A percentile compares a stretch with the other conserved stretches of the same genome.
Evolutionary conservation across 192 early-diverging fungal genomes (phyloP).

Genomic region (Coemansia erecta): DNA sequence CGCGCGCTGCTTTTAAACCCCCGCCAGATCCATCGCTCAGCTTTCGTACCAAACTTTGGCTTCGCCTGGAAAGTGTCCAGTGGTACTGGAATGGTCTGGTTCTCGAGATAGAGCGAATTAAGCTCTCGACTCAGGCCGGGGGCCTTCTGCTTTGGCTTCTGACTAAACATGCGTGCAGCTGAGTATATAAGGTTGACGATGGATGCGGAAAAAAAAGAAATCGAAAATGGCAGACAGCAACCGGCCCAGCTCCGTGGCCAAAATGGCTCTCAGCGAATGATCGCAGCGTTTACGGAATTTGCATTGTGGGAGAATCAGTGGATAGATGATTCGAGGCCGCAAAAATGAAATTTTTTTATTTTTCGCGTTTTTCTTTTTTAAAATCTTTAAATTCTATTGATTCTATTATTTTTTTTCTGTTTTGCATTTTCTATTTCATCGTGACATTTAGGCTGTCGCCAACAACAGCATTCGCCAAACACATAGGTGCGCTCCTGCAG

Average conservation of each 20-base stretch:
- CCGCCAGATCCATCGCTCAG: conserved; percentile 65
- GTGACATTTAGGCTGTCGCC: not conserved
- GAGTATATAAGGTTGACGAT: not conserved
- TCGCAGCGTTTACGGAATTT: not conserved
- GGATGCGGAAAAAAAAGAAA: not conserved
- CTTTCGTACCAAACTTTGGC: conserved; percentile 66
- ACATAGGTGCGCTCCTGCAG: too few species aligned
- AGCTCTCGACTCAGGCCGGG: conserved; percentile 44
- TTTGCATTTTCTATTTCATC: not conserved
- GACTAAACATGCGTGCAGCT: not conserved
- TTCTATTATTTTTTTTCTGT: conserved; percentile 1
- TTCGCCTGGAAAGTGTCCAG: conserved; percentile 61
- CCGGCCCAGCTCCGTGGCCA: not conserved
- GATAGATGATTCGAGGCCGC: too few species aligned
- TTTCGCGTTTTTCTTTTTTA: conserved; percentile 1
- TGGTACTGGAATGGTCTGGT: conserved; percentile 39
- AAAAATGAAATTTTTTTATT: conserved; percentile 11
- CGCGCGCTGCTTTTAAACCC: conserved; percentile 77
- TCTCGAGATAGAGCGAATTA: conserved; percentile 47
- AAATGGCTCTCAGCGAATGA: not conserved
- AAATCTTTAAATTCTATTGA: not conserved
- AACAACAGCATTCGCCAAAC: not conserved
- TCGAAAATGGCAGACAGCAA: conserved; percentile 5
- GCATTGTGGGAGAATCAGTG: not conserved
- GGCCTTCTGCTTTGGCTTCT: conserved; percentile 31